Evolutionary conservation across 208 protist genomes (phyloP).

Genomic region (Trypanosoma rangeli): DNA sequence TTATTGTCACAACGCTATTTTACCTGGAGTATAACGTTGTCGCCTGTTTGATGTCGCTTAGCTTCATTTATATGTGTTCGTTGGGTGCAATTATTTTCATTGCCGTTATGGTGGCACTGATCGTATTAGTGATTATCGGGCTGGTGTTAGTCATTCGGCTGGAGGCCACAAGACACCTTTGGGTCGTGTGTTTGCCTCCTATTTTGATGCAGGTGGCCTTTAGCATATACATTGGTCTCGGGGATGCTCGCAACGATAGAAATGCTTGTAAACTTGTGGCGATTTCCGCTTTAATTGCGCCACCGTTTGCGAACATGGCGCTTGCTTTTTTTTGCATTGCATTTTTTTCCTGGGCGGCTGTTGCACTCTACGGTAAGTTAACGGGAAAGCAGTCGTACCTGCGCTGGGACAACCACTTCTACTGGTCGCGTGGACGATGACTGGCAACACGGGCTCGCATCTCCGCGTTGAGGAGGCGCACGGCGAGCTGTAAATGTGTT

Average conservation of each 20-base stretch:
- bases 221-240: conserved; percentile 5
- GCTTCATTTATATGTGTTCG: not conserved
- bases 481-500: not conserved
- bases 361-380: conserved; percentile 37
- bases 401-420: conserved; percentile 43
- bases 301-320: conserved; percentile 37
- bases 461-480: not conserved
- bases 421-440: conserved; percentile 25
- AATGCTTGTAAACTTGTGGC: conserved; percentile 33
- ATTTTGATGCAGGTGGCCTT: conserved; percentile 46
- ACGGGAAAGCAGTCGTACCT: conserved; percentile 34
- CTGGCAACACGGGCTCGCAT: not conserved
- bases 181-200: conserved; percentile 32
- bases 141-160: conserved; percentile 19
- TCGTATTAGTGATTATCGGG: not conserved
- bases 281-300: conserved; percentile 23
- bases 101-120: not conserved
- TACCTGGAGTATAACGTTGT: conserved; percentile 25
- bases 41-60: conserved; percentile 6
- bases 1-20: conserved; percentile 18
- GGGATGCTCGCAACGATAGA: not conserved
- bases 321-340: conserved; percentile 47
- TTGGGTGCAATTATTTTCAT: conserved; percentile 7
- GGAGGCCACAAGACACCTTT: conserved; percentile 14
- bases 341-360: conserved; percentile 36